Base-by-base conservation (phyloP, 768 basidiomycete species). In the Lactarius sp. region DNA sequence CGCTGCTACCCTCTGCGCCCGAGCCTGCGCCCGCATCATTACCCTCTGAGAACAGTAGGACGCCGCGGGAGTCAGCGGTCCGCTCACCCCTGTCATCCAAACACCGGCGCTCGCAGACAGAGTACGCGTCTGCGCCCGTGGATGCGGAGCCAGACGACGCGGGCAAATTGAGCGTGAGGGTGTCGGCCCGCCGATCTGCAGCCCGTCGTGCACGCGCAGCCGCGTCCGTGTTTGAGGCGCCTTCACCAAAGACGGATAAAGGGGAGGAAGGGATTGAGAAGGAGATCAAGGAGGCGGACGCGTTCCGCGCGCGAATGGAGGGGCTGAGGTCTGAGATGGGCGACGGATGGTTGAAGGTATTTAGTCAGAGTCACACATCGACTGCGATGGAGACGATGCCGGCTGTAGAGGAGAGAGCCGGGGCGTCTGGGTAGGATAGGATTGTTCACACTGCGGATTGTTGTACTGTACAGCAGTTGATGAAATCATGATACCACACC, bases 251-350 rank as follows among this genome's bases (percentile, higher is more conserved):
- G 58, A 52, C 69, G 62, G 66, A 68, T 36, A 31, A 37, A 12
- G 46, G 18, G 51, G 71, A 72, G 42, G 70, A 70, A 64, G 65
- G 67, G 33, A 71, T 68, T 31, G 71, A 70, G 33, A 70, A 71
- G 31, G 76, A 78, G 70, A 72, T 81, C 62, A 70, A 77, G 68
- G 80, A 83, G 66, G 88, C 81, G 31, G 92, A 92, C 61, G 81
- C 85, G 50, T 92, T 89, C 73, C 80, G 93, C 52, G 82, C 83
- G 60, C 81, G 81, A 69, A 88, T 95, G 56, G 93, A 94, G 77
- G 86, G 86, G 18, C 70, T 95, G 72, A 85, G 90, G 73, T 80
- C 84, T 63, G 93, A 95, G 70, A 92, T 94, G 80, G 93, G 93
- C 2, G 93, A 94, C 27, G 85, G 86, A 10, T 95, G 91, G 92